Evolutionary conservation across 1,284 basidiomycete genomes (phyloP), one percentile per base, ranked within the genome.

Genomic region (Trichosporon inkin): DNA sequence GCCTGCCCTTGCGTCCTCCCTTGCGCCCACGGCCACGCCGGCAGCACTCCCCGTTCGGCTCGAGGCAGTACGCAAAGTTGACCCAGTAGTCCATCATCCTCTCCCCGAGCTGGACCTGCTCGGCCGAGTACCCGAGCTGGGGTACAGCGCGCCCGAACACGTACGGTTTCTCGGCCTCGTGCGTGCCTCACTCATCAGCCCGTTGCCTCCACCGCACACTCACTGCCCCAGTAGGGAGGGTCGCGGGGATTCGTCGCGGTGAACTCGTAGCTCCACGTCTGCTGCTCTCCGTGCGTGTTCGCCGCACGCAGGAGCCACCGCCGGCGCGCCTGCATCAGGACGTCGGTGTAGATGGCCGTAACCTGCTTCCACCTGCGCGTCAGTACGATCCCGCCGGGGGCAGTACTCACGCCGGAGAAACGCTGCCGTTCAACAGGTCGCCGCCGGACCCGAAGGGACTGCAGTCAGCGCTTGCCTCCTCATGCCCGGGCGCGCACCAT

Each of bases 11-110:
- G 28, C 28, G 28, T 8, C 28, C 28, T 32, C 28, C n/a, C n/a
- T n/a, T n/a, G n/a, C n/a, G n/a, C n/a, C n/a, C n/a, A n/a, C n/a
- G n/a, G n/a, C 28, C 28, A 32, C 8, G 28, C 28, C 28, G 28
- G 4, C 5, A 4, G 28, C 28, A 32, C 4, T 4, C 28, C 5
- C 28, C 28, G 63, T 73, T 73, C n/a, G 73, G 73, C 53, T 73
- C 66, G 51, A 64, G 61, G 67, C 69, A 66, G 61, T 72, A 72
- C 17, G 67, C 73, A 63, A 78, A 78, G 67, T 76, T 77, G 64
- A 75, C 56, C 71, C 72, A 75, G 68, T 77, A 76, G 38, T 69
- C 60, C 47, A 70, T 62, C 60, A 72, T 67, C 16, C 59, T 56
- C 36, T 66, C 40, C 1, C 70, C 67, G 6, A 77, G 44, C 8